Evolutionary conservation across 2,329 filamentous ascomycete genomes (phyloP).

Genomic region (Albophoma yamanashiensis): DNA sequence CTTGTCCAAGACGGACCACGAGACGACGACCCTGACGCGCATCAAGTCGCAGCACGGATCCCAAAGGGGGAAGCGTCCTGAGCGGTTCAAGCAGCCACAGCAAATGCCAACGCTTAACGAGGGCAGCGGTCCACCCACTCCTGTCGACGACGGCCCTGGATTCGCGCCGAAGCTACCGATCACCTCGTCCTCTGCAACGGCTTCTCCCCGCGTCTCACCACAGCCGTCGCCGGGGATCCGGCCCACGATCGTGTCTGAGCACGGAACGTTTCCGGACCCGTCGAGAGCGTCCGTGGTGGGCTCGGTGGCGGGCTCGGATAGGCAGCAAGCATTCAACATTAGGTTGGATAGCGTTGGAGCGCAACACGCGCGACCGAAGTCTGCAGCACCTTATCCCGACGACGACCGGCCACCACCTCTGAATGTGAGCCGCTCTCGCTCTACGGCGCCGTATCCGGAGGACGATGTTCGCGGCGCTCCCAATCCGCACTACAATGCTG

Average conservation of each 20-base stretch:
- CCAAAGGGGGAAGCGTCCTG: constrained; percentile 49
- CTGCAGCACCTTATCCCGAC: constrained; percentile 59
- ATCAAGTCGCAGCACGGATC: constrained; percentile 78
- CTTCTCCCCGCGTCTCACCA: constrained; percentile 25
- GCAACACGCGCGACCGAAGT: constrained; percentile 32
- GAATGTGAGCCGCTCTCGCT: constrained; percentile 31
- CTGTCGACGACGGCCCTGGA: constrained; percentile 11
- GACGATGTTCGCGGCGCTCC: constrained; percentile 29
- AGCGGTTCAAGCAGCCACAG: constrained; percentile 42
- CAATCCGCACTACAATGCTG: constrained; percentile 32
- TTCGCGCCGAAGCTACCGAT: constrained; percentile 7
- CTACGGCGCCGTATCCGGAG: constrained; percentile 41
- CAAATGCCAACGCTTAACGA: constrained; percentile 42
- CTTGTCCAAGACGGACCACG: constrained; percentile 83
- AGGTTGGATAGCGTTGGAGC: constrained; percentile 27
- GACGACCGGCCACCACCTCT: constrained; percentile 50
- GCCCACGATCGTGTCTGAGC: constrained; percentile 26
- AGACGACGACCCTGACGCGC: constrained; percentile 76
- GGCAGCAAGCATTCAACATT: constrained; percentile 40
- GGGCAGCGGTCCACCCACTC: constrained; percentile 18
- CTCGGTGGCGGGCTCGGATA: constrained; percentile 19
- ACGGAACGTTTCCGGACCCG: constrained; percentile 35
- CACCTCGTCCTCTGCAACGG: constrained; percentile 7
- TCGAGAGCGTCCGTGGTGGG: constrained; percentile 26
- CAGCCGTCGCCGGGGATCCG: constrained; percentile 29